Evolutionary conservation across 495 filamentous ascomycete species (phyloP).

Genomic region (Amorphotheca resinae): DNA sequence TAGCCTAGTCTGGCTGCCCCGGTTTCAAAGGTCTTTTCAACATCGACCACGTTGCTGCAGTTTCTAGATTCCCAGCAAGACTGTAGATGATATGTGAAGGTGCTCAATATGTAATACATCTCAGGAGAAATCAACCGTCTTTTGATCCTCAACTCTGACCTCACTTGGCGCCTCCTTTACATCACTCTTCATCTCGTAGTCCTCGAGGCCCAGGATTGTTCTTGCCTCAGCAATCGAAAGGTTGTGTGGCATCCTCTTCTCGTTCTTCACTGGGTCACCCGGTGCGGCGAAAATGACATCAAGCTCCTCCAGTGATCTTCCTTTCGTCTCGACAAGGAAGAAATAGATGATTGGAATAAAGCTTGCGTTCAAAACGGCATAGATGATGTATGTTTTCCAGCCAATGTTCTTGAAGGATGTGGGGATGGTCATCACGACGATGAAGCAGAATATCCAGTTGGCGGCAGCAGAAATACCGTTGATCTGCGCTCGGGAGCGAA

Average conservation of each 20-base stretch:
- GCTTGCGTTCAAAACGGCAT: slow-evolving; percentile 51
- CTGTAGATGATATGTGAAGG: too few species aligned
- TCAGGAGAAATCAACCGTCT: not conserved
- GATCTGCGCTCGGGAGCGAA: slow-evolving; percentile 47
- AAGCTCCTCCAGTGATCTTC: too few species aligned
- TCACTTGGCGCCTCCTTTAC: not conserved
- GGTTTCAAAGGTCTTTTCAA: too few species aligned
- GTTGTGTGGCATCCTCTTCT: slow-evolving; percentile 2
- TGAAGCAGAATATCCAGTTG: slow-evolving; percentile 33
- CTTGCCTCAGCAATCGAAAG: slow-evolving; percentile 1
- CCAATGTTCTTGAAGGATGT: slow-evolving; percentile 42
- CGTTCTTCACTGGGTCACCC: slow-evolving; percentile 2
- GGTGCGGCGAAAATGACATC: slow-evolving; percentile 25
- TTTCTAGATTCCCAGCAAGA: too few species aligned
- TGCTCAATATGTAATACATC: too few species aligned
- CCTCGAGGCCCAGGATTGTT: not conserved
- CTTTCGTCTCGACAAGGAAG: too few species aligned
- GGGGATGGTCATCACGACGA: slow-evolving; percentile 50
- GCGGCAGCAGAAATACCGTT: slow-evolving; percentile 44
- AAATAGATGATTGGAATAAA: too few species aligned
- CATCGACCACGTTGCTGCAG: too few species aligned
- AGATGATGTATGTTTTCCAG: slow-evolving; percentile 55
- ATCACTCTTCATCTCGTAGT: not conserved
- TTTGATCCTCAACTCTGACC: not conserved
- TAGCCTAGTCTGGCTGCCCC: too few species aligned